phyloP scores from a whole-genome alignment of 1,284 basidiomycete species.

The Rugiboletus extremiorientalis region DNA sequence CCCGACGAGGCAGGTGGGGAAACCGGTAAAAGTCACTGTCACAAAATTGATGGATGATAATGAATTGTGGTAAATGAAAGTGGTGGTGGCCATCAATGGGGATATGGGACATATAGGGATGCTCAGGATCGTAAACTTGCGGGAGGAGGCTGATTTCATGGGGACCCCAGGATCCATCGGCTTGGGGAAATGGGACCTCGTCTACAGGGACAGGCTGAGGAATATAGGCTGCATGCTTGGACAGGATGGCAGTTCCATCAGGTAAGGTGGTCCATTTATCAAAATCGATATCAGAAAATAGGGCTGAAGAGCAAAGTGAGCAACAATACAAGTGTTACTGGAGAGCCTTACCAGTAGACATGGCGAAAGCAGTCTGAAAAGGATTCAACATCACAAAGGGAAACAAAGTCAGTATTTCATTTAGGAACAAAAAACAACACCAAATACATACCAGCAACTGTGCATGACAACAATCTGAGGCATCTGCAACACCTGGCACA shows the following conservation, averaged over 20 bases:
- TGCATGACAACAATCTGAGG: no score
- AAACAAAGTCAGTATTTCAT: no score
- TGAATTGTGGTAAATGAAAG: background rate
- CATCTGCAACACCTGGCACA: no score
- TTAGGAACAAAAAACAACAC: no score
- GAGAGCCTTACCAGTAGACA: no score
- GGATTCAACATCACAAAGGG: no score
- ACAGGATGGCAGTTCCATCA: background rate
- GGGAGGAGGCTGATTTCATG: slow-evolving; percentile 2
- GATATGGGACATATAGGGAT: background rate
- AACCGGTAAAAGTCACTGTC: slow-evolving; percentile 7
- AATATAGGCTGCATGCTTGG: background rate
- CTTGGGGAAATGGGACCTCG: background rate
- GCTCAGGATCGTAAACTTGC: background rate
- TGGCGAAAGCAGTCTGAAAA: no score
- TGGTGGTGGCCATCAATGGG: background rate
- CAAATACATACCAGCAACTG: no score
- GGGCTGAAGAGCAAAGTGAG: background rate
- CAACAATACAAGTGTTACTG: no score
- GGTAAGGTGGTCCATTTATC: slow-evolving; percentile 5
- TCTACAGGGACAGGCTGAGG: background rate
- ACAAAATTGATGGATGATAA: background rate
- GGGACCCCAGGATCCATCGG: slow-evolving; percentile 10
- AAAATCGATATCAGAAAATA: background rate
- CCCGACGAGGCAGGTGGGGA: background rate